Evolutionary conservation across 1,284 basidiomycete species (phyloP), one percentile per base, ranked within the genome.

Genomic region (Moesziomyces globuligerus): DNA sequence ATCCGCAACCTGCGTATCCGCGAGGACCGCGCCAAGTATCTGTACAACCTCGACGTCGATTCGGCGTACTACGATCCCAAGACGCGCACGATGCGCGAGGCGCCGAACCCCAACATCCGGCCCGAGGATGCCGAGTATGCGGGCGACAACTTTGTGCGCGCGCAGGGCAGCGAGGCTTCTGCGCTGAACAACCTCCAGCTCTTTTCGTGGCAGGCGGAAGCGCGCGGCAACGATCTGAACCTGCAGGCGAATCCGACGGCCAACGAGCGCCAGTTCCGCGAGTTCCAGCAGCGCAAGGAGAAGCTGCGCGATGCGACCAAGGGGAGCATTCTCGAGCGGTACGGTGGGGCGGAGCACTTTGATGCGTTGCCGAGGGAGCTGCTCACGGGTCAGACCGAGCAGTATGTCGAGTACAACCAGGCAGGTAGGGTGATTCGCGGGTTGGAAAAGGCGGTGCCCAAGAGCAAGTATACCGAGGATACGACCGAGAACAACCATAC

Each of bases 51-150:
- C 82, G 93, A 98, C 83, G 90, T 91, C 4, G 90, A 93, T 1
- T 94, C 92, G 76, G 95, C 96, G 11, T 96, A 98, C 86, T 99
- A 99, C 82, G 96, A 99, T 81, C 96, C 96, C 46, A 99, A 99
- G 86, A 98, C 96, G 24, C 90, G 96, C 72, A 96, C 95, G 4
- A 99, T 99, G 96, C 91, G 96, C 83, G 95, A 98, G 80, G 94
- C 95, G 36, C 95, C 96, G 0, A 76, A 90, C 15, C 88, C 88
- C 74, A 88, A 89, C 72, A 85, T 92, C 29, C 85, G 88, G 2
- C 86, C 91, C 11, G 93, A 97, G 83, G 95, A 98, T 28, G 89
- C 93, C 34, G 86, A 86, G 78, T 98, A 96, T 78, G 93, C 94
- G 9, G 95, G 95, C 13, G 96, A 99, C 84, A 98, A 98, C 84